These are phyloP conservation scores for Thermomucor indicae-seudaticae DNA, from an alignment of 371 early-diverging fungal genomes.

Conservation along the genomic window DNA sequence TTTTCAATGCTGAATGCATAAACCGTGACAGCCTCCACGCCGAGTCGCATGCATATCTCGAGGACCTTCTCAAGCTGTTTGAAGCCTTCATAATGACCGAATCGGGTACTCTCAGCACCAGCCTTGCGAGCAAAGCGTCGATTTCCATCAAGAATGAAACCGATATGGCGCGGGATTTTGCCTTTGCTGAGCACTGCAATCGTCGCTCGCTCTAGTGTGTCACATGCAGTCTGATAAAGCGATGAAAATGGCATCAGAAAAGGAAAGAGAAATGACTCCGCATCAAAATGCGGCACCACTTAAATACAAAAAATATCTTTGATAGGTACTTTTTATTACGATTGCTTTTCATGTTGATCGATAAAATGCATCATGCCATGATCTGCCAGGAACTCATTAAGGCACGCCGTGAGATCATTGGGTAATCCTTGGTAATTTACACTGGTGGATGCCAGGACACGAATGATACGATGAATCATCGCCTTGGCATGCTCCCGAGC, in stretches of 20 bases:
- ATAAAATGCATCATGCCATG: no score
- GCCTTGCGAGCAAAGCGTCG: conserved; percentile 82
- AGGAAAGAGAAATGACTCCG: background rate
- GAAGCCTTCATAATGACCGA: conserved; percentile 88
- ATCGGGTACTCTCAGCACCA: conserved; percentile 38
- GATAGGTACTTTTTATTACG: no score
- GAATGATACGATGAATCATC: conserved; percentile 41
- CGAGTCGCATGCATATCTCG: conserved; percentile 83
- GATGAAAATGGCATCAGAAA: background rate
- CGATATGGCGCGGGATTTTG: conserved; percentile 91
- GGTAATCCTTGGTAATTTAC: conserved; percentile 37
- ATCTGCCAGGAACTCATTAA: conserved; percentile 31
- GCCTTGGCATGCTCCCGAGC: conserved; percentile 18
- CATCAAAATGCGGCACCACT: no score
- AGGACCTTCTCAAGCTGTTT: conserved; percentile 74
- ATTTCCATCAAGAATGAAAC: conserved; percentile 99
- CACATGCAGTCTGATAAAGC: background rate
- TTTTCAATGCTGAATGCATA: conserved; percentile 99
- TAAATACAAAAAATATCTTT: no score
- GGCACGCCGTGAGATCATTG: conserved; percentile 34
- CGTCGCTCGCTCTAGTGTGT: background rate
- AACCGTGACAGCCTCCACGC: conserved; percentile 89
- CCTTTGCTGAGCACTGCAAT: conserved; percentile 63
- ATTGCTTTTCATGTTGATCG: background rate
- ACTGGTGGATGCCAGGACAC: conserved; percentile 22